Conservation (phyloP, 2,329 filamentous ascomycete genomes). For the Fusarium torulosum region DNA sequence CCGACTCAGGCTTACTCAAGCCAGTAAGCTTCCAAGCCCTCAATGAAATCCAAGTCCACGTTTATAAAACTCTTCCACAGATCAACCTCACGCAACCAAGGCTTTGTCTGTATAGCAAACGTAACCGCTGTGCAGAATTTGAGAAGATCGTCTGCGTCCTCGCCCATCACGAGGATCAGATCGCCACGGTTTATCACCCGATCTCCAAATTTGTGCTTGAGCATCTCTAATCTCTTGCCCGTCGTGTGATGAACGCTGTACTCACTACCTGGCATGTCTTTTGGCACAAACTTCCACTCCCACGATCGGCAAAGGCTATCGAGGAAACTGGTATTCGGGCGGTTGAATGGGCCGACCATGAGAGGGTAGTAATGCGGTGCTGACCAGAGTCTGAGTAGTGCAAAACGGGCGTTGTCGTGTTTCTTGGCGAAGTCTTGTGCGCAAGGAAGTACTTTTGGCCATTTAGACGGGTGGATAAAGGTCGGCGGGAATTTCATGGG, state of each 20-base stretch:
- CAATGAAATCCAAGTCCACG: slow-evolving; percentile 43
- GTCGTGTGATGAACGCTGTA: slow-evolving; percentile 36
- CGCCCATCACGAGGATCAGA: slow-evolving; percentile 49
- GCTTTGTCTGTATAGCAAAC: slow-evolving; percentile 49
- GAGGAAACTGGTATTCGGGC: slow-evolving; percentile 42
- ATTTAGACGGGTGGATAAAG: slow-evolving; percentile 36
- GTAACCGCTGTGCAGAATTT: slow-evolving; percentile 43
- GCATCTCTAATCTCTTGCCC: slow-evolving; percentile 26
- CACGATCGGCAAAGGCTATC: slow-evolving; percentile 45
- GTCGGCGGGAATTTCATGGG: slow-evolving; percentile 14
- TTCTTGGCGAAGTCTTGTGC: slow-evolving; percentile 31
- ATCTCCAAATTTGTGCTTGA: slow-evolving; percentile 32
- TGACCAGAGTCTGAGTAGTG: slow-evolving; percentile 48
- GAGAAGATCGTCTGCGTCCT: slow-evolving; percentile 39
- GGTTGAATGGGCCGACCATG: slow-evolving; percentile 43
- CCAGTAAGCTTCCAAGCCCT: slow-evolving; percentile 38
- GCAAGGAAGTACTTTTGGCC: slow-evolving; percentile 39
- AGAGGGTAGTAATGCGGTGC: slow-evolving; percentile 49
- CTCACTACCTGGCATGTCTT: slow-evolving; percentile 48
- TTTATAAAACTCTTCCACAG: slow-evolving; percentile 50
- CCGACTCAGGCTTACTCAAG: slow-evolving; percentile 23
- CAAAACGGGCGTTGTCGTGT: slow-evolving; percentile 41
- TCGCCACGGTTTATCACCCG: slow-evolving; percentile 41
- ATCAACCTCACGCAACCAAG: slow-evolving; percentile 48
- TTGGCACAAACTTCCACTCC: slow-evolving; percentile 49